A percentile compares a stretch with the other conserved stretches of the same genome.
These are phyloP conservation scores for Lachancea quebecensis DNA, from an alignment of 805 yeast species.

Conservation along the genomic window DNA sequence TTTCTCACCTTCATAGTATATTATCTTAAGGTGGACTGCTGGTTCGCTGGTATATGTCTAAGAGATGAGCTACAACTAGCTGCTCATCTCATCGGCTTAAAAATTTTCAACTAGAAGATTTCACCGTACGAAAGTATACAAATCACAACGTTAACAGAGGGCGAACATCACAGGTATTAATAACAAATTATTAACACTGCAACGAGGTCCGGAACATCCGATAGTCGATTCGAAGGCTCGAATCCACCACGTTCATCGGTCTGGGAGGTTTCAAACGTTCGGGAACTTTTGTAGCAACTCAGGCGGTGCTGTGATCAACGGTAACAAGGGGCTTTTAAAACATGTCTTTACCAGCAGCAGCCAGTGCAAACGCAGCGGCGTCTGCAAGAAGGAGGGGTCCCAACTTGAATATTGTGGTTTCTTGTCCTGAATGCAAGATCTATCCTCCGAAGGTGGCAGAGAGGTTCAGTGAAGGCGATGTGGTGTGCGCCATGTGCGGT, in stretches of 20 bases:
- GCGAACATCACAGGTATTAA: no score
- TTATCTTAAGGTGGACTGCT: neutral
- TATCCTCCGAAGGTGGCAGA: constrained; percentile 94
- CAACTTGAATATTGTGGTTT: constrained; percentile 77
- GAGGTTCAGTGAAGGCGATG: constrained; percentile 94
- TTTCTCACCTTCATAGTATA: constrained; percentile 41
- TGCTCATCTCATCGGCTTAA: constrained; percentile 20
- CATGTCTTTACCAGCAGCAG: constrained; percentile 12
- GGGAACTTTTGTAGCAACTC: no score
- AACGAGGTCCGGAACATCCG: no score
- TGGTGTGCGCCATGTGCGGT: constrained; percentile 97
- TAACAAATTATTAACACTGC: no score
- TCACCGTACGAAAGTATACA: no score
- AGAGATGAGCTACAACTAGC: neutral
- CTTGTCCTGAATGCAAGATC: constrained; percentile 94
- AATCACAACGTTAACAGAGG: no score
- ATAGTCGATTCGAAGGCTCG: no score
- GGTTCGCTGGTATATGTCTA: no score
- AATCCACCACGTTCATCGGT: no score
- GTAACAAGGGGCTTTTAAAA: neutral
- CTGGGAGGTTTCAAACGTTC: no score
- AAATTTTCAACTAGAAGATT: neutral
- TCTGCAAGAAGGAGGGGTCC: constrained; percentile 45
- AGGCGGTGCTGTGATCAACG: no score
- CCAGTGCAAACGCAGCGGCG: constrained; percentile 12